Evolutionary conservation across 495 filamentous ascomycete genomes (phyloP).

Genomic region (Penicillium mononematosum): DNA sequence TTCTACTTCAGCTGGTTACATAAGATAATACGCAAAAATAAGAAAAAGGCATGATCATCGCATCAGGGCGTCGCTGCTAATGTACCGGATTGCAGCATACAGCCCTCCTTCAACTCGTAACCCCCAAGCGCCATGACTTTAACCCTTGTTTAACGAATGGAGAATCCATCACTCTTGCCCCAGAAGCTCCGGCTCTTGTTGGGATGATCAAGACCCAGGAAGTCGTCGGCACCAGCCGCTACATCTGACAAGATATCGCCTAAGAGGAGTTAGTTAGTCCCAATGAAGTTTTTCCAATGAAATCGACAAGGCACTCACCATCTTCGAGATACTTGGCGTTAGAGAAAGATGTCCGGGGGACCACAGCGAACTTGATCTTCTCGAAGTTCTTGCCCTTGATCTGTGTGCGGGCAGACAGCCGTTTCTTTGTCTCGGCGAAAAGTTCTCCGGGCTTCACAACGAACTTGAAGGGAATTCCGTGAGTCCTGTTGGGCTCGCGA

Average conservation of each 20-base stretch:
- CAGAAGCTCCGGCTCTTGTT: conserved; percentile 66
- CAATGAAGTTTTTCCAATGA: background rate
- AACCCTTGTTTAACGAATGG: conserved; percentile 55
- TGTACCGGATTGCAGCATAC: conserved; percentile 28
- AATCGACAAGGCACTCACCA: conserved; percentile 56
- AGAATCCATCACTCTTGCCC: conserved; percentile 62
- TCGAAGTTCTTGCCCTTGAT: conserved; percentile 98
- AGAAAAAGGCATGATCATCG: conserved; percentile 17
- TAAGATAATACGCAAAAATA: conserved; percentile 9
- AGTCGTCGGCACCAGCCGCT: conserved; percentile 65
- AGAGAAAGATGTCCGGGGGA: conserved; percentile 66
- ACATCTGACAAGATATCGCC: conserved; percentile 83
- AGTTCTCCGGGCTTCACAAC: conserved; percentile 78
- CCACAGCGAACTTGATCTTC: conserved; percentile 93
- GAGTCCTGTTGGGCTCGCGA: conserved; percentile 71
- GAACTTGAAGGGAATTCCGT: conserved; percentile 89
- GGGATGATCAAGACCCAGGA: conserved; percentile 85
- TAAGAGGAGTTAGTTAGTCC: conserved; percentile 37
- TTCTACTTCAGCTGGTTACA: conserved; percentile 21
- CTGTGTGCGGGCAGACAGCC: conserved; percentile 83
- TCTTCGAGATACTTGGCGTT: conserved; percentile 81
- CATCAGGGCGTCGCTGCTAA: conserved; percentile 28
- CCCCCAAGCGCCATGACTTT: conserved; percentile 22
- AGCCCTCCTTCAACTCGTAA: conserved; percentile 21
- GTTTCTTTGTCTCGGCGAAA: conserved; percentile 88